These are phyloP conservation scores for Stevia rebaudiana DNA, from an alignment of 140 eudicot genomes.

Conservation along the genomic window DNA sequence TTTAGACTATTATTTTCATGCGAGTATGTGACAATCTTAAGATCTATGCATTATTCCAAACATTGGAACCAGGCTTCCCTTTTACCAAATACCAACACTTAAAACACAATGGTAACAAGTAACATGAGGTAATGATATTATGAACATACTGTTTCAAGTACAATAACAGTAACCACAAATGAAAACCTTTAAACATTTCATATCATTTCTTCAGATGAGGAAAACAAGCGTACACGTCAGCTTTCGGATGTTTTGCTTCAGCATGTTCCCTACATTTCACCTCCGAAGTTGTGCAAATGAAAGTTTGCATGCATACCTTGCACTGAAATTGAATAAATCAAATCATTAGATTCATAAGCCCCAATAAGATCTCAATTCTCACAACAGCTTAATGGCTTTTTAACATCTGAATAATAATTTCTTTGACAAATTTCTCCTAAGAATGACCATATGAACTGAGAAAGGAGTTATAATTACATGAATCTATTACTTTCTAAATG, in stretches of 20 bases:
- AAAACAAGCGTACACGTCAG: constrained; percentile 51
- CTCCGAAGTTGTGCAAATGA: constrained; percentile 80
- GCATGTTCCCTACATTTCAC: constrained; percentile 92
- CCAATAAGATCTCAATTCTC: background rate
- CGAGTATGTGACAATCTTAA: background rate
- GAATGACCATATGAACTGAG: too few relatives aligned
- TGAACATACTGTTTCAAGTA: constrained; percentile 24
- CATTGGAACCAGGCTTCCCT: background rate
- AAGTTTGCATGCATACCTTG: constrained; percentile 91
- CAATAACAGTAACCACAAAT: constrained; percentile 21
- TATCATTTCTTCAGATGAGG: constrained; percentile 71
- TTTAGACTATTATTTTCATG: background rate
- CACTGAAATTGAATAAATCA: constrained; percentile 41
- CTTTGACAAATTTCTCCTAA: too few relatives aligned
- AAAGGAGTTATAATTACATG: background rate
- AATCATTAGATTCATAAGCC: constrained; percentile 1
- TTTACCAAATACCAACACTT: background rate
- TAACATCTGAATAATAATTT: too few relatives aligned
- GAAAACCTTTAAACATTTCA: background rate
- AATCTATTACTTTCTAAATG: background rate
- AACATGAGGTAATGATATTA: constrained; percentile 18
- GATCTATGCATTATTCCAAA: background rate
- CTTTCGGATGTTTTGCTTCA: constrained; percentile 78
- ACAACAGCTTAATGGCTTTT: background rate
- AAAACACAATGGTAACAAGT: constrained; percentile 1